phyloP scores from a whole-genome alignment of 768 basidiomycete species.

The Mycena venus region DNA sequence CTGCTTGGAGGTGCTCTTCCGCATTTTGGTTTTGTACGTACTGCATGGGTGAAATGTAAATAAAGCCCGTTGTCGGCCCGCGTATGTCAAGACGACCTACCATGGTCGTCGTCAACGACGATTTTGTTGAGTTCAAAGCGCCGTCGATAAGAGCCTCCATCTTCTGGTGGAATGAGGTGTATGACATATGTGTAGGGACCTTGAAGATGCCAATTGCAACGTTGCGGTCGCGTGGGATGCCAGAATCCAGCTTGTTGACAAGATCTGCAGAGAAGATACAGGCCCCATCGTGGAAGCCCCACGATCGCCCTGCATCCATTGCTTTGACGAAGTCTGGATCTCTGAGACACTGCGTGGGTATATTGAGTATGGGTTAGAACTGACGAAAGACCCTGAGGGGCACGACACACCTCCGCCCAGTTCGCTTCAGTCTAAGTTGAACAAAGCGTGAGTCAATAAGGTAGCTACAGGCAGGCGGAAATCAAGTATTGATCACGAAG shows the following conservation, averaged over 20 bases:
- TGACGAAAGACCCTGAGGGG: neutral
- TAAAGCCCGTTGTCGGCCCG: neutral
- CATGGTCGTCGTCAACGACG: neutral
- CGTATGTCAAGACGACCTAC: neutral
- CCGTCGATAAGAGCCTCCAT: neutral
- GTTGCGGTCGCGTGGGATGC: neutral
- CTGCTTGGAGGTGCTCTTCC: neutral
- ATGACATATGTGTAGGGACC: neutral
- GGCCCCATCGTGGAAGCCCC: constrained; percentile 4
- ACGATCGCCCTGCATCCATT: neutral
- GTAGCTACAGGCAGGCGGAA: neutral
- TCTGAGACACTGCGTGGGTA: neutral
- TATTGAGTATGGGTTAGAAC: neutral
- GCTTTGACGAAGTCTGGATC: neutral
- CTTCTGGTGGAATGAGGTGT: neutral
- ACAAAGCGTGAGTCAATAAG: neutral
- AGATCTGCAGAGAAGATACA: neutral
- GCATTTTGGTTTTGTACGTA: neutral
- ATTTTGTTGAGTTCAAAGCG: neutral
- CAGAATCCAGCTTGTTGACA: neutral
- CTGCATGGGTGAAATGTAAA: neutral
- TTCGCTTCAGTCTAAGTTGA: neutral
- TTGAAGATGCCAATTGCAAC: neutral
- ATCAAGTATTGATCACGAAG: neutral
- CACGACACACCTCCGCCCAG: neutral